Evolutionary conservation across 1,284 basidiomycete genomes (phyloP).

Genomic region (Ustilago sp.): DNA sequence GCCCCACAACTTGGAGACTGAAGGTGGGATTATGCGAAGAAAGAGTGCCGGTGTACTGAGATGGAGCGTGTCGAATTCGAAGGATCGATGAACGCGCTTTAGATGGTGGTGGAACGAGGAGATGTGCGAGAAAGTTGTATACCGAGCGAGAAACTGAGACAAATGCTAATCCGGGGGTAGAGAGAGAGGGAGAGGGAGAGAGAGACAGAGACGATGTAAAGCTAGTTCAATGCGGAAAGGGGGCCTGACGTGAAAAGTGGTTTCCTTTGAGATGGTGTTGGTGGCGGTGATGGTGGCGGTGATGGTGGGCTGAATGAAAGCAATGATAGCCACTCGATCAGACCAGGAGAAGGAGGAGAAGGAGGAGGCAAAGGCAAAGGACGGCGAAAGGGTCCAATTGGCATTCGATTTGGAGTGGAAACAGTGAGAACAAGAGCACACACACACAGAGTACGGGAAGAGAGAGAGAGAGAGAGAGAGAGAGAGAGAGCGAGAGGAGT

Average conservation of each 20-base stretch:
- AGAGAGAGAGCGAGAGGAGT: not conserved
- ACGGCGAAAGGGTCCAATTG: constrained; percentile 9
- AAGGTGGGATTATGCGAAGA: constrained; percentile 3
- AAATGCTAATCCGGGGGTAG: constrained; percentile 1
- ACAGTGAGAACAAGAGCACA: not conserved
- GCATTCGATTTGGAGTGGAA: not conserved
- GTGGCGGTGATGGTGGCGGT: not conserved
- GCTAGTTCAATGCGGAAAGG: not conserved
- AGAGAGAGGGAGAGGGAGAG: too few relatives aligned
- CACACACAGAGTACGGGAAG: not conserved
- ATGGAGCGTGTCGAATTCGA: not conserved
- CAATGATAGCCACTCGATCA: not conserved
- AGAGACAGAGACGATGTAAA: not conserved
- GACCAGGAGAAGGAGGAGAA: not conserved
- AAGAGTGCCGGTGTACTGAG: not conserved
- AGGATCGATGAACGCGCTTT: not conserved
- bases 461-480: too few relatives aligned
- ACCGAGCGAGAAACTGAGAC: not conserved
- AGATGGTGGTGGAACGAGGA: not conserved
- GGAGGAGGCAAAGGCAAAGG: not conserved
- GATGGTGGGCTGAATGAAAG: not conserved
- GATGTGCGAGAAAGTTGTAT: not conserved
- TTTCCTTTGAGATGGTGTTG: not conserved
- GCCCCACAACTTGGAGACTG: not conserved
- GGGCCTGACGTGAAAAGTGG: not conserved